Conservation (phyloP, 768 basidiomycete genomes). For the Suillus subalutaceus region DNA sequence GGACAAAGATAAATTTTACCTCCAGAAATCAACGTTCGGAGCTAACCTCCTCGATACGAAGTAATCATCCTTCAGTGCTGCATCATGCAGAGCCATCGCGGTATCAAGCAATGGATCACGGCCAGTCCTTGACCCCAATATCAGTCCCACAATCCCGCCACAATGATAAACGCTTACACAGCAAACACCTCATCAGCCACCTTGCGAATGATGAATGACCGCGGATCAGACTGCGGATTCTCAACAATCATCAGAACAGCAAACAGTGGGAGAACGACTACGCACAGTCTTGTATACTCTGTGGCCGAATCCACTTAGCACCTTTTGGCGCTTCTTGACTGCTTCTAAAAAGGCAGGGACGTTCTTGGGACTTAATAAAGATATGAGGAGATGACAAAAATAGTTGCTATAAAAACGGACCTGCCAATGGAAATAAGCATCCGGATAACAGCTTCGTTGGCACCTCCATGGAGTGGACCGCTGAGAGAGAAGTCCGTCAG, state of each 20-base stretch:
- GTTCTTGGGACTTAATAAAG: conserved; percentile 64
- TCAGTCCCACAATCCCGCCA: background rate
- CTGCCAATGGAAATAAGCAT: conserved; percentile 90
- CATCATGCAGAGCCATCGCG: conserved; percentile 86
- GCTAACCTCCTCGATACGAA: conserved; percentile 80
- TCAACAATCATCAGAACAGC: conserved; percentile 4
- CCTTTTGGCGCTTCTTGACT: conserved; percentile 87
- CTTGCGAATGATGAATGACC: conserved; percentile 88
- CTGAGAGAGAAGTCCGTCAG: conserved; percentile 12
- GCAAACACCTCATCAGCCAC: conserved; percentile 92
- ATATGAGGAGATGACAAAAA: background rate
- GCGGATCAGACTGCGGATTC: conserved; percentile 73
- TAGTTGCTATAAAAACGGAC: conserved; percentile 39
- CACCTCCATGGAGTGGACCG: conserved; percentile 60
- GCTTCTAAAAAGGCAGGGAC: conserved; percentile 84
- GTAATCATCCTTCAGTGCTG: conserved; percentile 90
- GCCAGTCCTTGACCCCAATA: conserved; percentile 60
- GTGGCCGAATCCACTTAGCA: conserved; percentile 90
- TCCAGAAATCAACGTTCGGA: conserved; percentile 94
- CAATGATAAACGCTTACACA: conserved; percentile 51
- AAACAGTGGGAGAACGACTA: conserved; percentile 10
- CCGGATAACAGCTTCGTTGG: conserved; percentile 92
- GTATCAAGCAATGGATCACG: conserved; percentile 84
- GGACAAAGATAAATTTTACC: conserved; percentile 16
- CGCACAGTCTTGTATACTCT: conserved; percentile 77